Base-by-base conservation (phyloP, 768 basidiomycete species). In the Lentinula aciculospora region DNA sequence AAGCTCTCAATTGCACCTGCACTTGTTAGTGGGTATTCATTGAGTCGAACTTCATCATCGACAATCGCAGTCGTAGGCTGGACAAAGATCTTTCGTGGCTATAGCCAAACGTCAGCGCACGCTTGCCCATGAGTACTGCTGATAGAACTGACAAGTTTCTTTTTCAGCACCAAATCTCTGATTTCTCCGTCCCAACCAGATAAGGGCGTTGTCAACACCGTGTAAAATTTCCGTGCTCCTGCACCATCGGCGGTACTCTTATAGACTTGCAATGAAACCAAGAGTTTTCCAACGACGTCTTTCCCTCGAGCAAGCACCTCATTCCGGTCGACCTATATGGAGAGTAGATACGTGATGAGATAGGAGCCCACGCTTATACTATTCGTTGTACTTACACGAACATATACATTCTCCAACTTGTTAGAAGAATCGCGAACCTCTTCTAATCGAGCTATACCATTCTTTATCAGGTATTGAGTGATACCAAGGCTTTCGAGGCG, bases 1-100 rank as follows among this genome's bases (percentile, higher is more conserved):
- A 88, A 88, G 64, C 89, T 89, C 71, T 92, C 81, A 54, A 95
- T 89, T 32, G 85, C 77, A 31, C 92, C 93, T 21, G 79, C 84
- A 1, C 81, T 65, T 0, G 85, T 90, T 56, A 89, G 71, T 8
- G 88, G 82, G 66, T 93, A 93, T 65, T 94, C 91, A 68, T 84
- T 89, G 59, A 95, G 71, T 54, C 83, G 73, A 27, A 91, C 88
- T 63, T 90, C 82, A 27, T 74, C 85, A 61, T 83, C 73, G 53
- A 80, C 80, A 48, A 92, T 63, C 63, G 85, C 73, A 13, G 91
- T 91, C 65, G 88, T 93, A 2, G 90, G 88, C 69, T 92, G 92
- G 3, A 91, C 85, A 70, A 94, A 88, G 17, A 92, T 79, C 69
- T 92, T 94, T 58, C 92, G 83, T 17, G 92, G 88, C 86, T 93